Evolutionary conservation across 768 basidiomycete genomes (phyloP).

Genomic region (Leccinum aurantiacum): DNA sequence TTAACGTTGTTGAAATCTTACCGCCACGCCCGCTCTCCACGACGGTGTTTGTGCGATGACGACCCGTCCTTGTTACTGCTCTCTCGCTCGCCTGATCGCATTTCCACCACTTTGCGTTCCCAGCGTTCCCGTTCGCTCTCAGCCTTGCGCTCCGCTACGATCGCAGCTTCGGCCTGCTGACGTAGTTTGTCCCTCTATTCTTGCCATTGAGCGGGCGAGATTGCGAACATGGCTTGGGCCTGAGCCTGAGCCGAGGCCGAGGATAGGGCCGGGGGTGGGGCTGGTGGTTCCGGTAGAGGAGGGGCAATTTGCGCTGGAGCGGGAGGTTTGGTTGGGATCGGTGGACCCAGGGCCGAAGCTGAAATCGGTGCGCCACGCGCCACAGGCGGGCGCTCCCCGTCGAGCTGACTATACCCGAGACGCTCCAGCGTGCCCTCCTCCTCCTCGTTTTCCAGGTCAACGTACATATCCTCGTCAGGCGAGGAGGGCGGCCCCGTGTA

Average conservation of each 20-base stretch:
- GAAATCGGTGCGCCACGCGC: background rate
- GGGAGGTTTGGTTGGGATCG: background rate
- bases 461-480: constrained; percentile 8
- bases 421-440: constrained; percentile 9
- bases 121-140: constrained; percentile 21
- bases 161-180: constrained; percentile 16
- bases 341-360: background rate
- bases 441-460: background rate
- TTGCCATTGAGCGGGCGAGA: background rate
- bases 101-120: constrained; percentile 23
- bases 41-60: constrained; percentile 12
- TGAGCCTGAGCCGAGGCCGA: background rate
- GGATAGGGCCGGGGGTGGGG: background rate
- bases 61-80: constrained; percentile 9
- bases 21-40: constrained; percentile 12
- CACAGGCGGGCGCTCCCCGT: background rate
- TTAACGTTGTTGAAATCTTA: too few relatives aligned
- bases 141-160: constrained; percentile 13
- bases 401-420: constrained; percentile 23
- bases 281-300: too few relatives aligned
- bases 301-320: too few relatives aligned
- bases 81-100: constrained; percentile 16
- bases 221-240: too few relatives aligned
- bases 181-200: constrained; percentile 14
- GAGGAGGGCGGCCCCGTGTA: constrained; percentile 13